A percentile compares a stretch with the other conserved stretches of the same genome.
Evolutionary conservation across 2,329 filamentous ascomycete genomes (phyloP).

Genomic region (Apiospora pterosperma): DNA sequence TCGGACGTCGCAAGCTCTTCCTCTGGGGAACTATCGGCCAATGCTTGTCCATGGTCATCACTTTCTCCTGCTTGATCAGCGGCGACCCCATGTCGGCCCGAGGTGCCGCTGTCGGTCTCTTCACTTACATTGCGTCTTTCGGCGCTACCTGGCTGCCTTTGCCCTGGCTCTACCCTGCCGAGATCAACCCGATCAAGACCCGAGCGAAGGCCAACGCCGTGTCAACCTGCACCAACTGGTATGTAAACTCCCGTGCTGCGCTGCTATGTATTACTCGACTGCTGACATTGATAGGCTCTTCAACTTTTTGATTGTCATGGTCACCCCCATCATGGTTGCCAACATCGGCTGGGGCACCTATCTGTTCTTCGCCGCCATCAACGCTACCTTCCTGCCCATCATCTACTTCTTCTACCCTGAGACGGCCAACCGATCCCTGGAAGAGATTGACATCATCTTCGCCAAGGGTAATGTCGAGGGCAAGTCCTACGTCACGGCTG

Average conservation of each 20-base stretch:
- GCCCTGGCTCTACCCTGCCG: conserved; percentile 51
- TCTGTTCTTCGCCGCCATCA: conserved; percentile 44
- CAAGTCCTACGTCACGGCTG: conserved; percentile 58
- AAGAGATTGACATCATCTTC: conserved; percentile 58
- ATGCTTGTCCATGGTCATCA: conserved; percentile 55
- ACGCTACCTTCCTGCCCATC: conserved; percentile 39
- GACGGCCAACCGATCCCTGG: conserved; percentile 45
- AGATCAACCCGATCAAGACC: conserved; percentile 49
- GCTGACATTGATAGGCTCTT: conserved; percentile 40
- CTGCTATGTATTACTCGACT: no score
- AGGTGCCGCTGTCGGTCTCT: conserved; percentile 64
- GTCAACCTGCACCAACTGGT: conserved; percentile 48
- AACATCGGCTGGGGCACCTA: conserved; percentile 51
- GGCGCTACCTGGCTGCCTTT: conserved; percentile 63
- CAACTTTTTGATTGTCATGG: conserved; percentile 54
- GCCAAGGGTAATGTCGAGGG: conserved; percentile 56
- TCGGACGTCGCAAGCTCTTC: conserved; percentile 43
- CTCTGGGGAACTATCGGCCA: conserved; percentile 45
- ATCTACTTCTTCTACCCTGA: conserved; percentile 53
- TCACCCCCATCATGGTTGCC: conserved; percentile 61
- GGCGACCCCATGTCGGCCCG: conserved; percentile 59
- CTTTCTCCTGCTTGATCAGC: conserved; percentile 63
- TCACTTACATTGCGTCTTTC: conserved; percentile 67
- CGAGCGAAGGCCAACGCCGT: conserved; percentile 46
- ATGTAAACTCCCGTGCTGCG: conserved; percentile 36